Evolutionary conservation across 306 rosid species (phyloP), one percentile per base, ranked within the genome.

Genomic region (Macrotyloma uniflorum): DNA sequence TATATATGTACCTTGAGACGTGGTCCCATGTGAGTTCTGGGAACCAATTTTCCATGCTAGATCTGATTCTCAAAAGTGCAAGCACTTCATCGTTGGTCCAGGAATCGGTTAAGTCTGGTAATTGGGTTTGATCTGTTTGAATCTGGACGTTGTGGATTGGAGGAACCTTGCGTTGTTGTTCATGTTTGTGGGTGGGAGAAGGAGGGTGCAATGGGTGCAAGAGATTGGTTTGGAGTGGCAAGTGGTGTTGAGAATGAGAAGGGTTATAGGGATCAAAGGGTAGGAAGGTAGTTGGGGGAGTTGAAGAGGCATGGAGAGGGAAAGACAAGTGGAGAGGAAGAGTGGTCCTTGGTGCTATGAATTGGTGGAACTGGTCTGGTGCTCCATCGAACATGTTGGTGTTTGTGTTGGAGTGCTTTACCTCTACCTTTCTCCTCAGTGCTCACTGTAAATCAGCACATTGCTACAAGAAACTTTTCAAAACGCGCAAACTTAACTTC

Each of bases 21-120:
- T 91, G 91, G 5, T 94, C 94, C 98, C 98, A 91, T 66, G 90
- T 85, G 90, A 89, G 86, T 0, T 91, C 88, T 0, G 93, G 97
- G 87, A 87, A 86, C 87, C 90, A 90, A 86, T 74, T 84, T 53
- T 91, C 93, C 87, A 88, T 76, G 85, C 64, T 83, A 67, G 98
- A 94, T 94, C 97, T 90, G 91, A 94, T 86, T 75, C 93, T 85
- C 62, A 94, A 69, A 2, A 94, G 93, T 26, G 94, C 90, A 54
- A 91, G 88, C 18, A 90, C 82, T 79, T 94, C 94, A 11, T 91
- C 90, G 67, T 86, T 82, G 10, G 72, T 85, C 98, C 98, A 94
- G 18, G 93, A 80, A 75, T 86, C 80, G 18, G 49, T 15, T 35
- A 77, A 20, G 4, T 12, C 16, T 7, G 81, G 58, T 4, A 70